Evolutionary conservation across 2,329 filamentous ascomycete species (phyloP).

Genomic region (Paraphaeosphaeria minitans): DNA sequence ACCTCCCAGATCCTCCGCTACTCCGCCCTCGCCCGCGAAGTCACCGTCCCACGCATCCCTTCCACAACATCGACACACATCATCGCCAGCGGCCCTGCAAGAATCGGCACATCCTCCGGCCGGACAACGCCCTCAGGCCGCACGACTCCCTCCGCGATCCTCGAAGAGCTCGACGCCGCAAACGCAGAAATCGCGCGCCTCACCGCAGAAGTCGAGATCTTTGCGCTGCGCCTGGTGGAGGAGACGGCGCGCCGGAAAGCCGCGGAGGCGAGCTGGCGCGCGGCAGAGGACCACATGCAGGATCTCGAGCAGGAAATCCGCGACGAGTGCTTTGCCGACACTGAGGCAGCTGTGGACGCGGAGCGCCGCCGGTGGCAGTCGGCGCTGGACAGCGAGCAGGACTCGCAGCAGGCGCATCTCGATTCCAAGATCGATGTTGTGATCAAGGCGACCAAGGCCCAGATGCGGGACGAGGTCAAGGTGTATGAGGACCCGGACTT

Average conservation of each 20-base stretch:
- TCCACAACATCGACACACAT: conserved; percentile 81
- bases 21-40: conserved; percentile 87
- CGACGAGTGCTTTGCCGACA: conserved; percentile 86
- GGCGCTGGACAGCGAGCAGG: conserved; percentile 74
- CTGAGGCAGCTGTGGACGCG: conserved; percentile 75
- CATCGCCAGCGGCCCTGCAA: conserved; percentile 37
- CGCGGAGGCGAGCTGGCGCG: conserved; percentile 73
- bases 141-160: conserved; percentile 51
- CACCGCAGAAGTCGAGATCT: conserved; percentile 74
- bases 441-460: conserved; percentile 57
- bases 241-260: conserved; percentile 73
- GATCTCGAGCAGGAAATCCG: conserved; percentile 84
- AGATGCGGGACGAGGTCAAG: conserved; percentile 46
- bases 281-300: conserved; percentile 67
- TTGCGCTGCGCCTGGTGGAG: conserved; percentile 70
- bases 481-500: conserved; percentile 51
- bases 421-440: conserved; percentile 85
- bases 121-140: conserved; percentile 50
- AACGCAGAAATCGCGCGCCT: conserved; percentile 82
- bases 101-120: conserved; percentile 35
- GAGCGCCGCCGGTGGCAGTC: conserved; percentile 84
- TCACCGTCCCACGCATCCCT: conserved; percentile 87
- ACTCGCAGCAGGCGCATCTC: conserved; percentile 80
- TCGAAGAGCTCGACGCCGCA: conserved; percentile 79
- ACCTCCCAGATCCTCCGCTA: conserved; percentile 96